phyloP scores from a whole-genome alignment of 179 eudicot genomes.

The Vitellaria paradoxa region DNA sequence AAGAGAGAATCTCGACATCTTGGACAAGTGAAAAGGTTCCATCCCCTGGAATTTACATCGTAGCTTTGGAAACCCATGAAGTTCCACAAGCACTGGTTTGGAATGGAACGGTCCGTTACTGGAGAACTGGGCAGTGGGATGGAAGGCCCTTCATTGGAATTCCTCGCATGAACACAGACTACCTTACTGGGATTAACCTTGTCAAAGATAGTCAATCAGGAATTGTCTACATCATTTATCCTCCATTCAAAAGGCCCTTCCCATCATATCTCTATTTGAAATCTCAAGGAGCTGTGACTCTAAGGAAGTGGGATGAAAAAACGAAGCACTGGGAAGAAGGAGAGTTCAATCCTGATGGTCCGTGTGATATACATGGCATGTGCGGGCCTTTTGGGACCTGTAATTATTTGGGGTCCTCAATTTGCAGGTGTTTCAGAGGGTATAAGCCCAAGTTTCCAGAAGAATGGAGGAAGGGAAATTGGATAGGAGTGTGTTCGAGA shows the following conservation, averaged over 20 bases:
- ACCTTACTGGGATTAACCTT: neutral
- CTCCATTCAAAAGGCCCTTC: neutral
- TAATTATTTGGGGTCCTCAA: neutral
- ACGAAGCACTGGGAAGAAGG: neutral
- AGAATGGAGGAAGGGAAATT: neutral
- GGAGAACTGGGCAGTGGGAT: neutral
- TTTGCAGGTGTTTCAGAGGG: neutral
- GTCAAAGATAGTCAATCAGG: neutral
- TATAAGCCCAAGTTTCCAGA: neutral
- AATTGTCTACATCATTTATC: no score
- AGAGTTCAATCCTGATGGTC: neutral
- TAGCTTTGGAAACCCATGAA: neutral
- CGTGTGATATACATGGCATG: neutral
- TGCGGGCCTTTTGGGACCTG: neutral
- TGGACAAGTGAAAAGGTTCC: neutral
- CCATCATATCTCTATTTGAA: neutral
- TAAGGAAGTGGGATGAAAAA: neutral
- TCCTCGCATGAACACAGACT: neutral
- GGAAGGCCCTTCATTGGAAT: neutral
- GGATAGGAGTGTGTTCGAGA: neutral
- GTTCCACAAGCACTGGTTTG: neutral
- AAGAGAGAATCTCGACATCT: neutral
- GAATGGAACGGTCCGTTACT: neutral
- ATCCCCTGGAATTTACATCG: neutral
- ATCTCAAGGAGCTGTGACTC: neutral